These are phyloP conservation scores for Forsythia viridissima DNA, from an alignment of 257 asterid species.

Conservation along the genomic window DNA sequence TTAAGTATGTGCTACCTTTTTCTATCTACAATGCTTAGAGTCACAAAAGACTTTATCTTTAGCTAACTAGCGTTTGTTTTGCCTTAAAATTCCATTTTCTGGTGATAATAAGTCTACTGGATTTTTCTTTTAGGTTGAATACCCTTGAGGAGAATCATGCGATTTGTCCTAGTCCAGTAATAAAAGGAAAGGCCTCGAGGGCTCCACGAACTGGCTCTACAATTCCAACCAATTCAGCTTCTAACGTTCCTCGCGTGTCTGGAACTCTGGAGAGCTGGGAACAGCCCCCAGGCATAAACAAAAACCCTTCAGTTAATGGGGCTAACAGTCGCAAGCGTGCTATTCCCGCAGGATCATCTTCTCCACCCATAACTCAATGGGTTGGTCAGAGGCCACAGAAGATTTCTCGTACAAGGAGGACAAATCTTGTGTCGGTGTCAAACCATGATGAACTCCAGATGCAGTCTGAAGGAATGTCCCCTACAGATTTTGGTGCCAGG, in stretches of 20 bases:
- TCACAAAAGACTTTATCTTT: constrained; percentile 1
- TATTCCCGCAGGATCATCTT: constrained; percentile 69
- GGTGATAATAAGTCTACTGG: constrained; percentile 19
- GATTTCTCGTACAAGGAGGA: constrained; percentile 88
- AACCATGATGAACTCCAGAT: constrained; percentile 74
- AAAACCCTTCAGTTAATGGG: constrained; percentile 59
- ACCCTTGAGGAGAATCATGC: constrained; percentile 70
- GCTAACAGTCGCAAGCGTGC: constrained; percentile 78
- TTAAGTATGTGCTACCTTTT: constrained; percentile 57
- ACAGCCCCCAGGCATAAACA: constrained; percentile 55
- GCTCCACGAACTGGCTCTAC: constrained; percentile 72
- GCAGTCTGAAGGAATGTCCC: constrained; percentile 79
- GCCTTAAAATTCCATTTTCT: constrained; percentile 3
- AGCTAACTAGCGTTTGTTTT: background rate
- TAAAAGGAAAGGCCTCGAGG: constrained; percentile 93
- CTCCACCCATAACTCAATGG: constrained; percentile 99
- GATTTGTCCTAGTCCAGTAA: constrained; percentile 50
- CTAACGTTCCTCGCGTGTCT: constrained; percentile 53
- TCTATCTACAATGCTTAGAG: constrained; percentile 1
- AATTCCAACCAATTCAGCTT: constrained; percentile 47
- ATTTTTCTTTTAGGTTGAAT: constrained; percentile 56
- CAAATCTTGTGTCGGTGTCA: constrained; percentile 81
- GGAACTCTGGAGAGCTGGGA: constrained; percentile 92
- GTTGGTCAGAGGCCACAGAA: constrained; percentile 97
- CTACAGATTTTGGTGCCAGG: constrained; percentile 80